These are phyloP conservation scores for Schizothecium vesticola DNA, from an alignment of 495 filamentous ascomycete species.

Conservation along the genomic window DNA sequence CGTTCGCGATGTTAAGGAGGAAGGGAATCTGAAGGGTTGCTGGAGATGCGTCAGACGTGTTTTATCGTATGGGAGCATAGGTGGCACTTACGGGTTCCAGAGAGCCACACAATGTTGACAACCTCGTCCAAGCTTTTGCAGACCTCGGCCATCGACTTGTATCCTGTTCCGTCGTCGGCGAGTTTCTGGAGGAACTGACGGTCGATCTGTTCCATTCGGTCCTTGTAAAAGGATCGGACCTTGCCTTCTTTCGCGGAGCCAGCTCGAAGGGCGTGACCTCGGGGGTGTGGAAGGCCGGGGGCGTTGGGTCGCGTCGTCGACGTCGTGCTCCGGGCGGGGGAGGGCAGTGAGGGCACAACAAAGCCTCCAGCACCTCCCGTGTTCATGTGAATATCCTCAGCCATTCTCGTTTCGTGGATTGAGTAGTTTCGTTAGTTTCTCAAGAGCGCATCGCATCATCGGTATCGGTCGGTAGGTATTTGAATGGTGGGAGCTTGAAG, in stretches of 20 bases:
- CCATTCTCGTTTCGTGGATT: slow-evolving; percentile 29
- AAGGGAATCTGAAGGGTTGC: slow-evolving; percentile 80
- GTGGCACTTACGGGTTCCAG: slow-evolving; percentile 64
- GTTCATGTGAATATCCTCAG: slow-evolving; percentile 17
- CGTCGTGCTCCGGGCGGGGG: slow-evolving; percentile 50
- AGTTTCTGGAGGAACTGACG: slow-evolving; percentile 71
- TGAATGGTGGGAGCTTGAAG: neutral
- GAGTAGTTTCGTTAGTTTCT: neutral
- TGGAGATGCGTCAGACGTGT: slow-evolving; percentile 24
- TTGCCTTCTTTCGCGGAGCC: slow-evolving; percentile 72
- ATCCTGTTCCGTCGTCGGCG: slow-evolving; percentile 53
- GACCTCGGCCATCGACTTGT: slow-evolving; percentile 62
- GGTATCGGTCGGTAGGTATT: neutral
- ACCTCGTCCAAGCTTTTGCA: slow-evolving; percentile 64
- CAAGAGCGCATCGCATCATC: slow-evolving; percentile 23
- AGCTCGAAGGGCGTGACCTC: slow-evolving; percentile 56
- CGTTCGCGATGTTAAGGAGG: slow-evolving; percentile 67
- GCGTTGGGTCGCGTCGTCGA: slow-evolving; percentile 23
- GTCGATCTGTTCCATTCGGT: slow-evolving; percentile 56
- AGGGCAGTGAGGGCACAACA: slow-evolving; percentile 44
- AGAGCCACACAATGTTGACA: slow-evolving; percentile 75
- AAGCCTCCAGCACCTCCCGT: slow-evolving; percentile 41
- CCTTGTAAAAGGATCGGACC: slow-evolving; percentile 65
- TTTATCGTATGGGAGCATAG: no score
- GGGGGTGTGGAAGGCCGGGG: slow-evolving; percentile 56